These are phyloP conservation scores for Syzygium aqueum DNA, from an alignment of 345 rosid species.

Conservation along the genomic window DNA sequence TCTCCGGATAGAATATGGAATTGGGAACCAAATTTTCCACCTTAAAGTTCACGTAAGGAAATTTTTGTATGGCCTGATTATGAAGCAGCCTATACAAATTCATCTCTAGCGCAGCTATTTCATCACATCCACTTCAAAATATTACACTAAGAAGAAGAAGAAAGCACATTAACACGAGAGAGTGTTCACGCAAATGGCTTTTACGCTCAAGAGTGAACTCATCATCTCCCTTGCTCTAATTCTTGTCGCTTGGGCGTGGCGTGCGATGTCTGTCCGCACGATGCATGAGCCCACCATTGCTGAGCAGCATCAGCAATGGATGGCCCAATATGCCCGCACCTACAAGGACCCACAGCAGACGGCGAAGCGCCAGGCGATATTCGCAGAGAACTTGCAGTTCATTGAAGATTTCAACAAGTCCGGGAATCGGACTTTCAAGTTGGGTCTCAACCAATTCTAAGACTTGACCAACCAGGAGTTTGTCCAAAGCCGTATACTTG, in stretches of 20 bases:
- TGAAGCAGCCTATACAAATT: background rate
- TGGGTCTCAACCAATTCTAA: conserved; percentile 17
- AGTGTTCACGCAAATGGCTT: background rate
- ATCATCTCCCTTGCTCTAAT: background rate
- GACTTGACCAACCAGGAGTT: conserved; percentile 26
- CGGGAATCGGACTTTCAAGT: conserved; percentile 8
- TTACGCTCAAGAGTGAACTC: background rate
- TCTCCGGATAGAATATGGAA: background rate
- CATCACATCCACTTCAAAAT: background rate
- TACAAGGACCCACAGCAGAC: conserved; percentile 15
- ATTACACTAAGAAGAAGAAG: background rate
- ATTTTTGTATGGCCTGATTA: background rate
- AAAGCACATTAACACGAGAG: background rate
- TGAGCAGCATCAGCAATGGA: background rate
- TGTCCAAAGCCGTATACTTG: background rate
- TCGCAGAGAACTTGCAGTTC: conserved; percentile 15
- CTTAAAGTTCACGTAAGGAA: background rate
- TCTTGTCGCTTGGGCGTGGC: background rate
- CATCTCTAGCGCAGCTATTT: background rate
- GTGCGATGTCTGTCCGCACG: background rate
- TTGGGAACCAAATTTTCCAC: background rate
- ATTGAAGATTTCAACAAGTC: conserved; percentile 13
- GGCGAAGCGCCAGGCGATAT: conserved; percentile 14
- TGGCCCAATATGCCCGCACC: background rate
- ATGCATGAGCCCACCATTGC: background rate